These are phyloP conservation scores for Oryza brachyantha DNA, from an alignment of 176 grass and related monocot genomes.

Conservation along the genomic window DNA sequence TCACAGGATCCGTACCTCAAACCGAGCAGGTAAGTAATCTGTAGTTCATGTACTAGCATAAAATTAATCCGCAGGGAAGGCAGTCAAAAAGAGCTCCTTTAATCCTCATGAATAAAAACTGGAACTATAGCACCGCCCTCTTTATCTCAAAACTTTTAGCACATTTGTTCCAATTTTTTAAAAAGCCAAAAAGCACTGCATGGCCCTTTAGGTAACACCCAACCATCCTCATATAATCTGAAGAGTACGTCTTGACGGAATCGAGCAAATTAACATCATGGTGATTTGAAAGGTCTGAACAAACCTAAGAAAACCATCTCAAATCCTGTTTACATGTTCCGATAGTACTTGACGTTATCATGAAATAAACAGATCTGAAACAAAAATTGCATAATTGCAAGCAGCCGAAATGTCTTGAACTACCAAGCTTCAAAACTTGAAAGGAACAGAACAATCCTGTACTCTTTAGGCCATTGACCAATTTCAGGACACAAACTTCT, in stretches of 20 bases:
- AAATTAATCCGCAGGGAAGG: neutral
- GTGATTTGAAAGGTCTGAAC: neutral
- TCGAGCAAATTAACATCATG: neutral
- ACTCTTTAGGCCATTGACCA: neutral
- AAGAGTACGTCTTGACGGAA: neutral
- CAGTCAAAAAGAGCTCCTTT: neutral
- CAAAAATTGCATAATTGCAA: neutral
- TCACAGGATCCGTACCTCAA: neutral
- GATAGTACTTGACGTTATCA: neutral
- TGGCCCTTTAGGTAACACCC: no score
- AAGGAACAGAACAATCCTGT: neutral
- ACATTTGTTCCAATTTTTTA: neutral
- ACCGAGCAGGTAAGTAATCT: neutral
- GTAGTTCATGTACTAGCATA: neutral
- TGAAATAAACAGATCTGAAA: neutral
- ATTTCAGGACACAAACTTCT: neutral
- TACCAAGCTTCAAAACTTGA: neutral
- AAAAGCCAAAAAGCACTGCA: neutral
- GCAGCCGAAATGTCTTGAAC: neutral
- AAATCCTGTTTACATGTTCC: neutral
- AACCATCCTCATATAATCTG: neutral
- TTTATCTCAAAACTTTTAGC: neutral
- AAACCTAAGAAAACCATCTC: neutral
- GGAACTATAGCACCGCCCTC: no score
- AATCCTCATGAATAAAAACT: no score